Evolutionary conservation across 768 basidiomycete species (phyloP), one percentile per base, ranked within the genome.

Genomic region (Panaeolus cyanescens): DNA sequence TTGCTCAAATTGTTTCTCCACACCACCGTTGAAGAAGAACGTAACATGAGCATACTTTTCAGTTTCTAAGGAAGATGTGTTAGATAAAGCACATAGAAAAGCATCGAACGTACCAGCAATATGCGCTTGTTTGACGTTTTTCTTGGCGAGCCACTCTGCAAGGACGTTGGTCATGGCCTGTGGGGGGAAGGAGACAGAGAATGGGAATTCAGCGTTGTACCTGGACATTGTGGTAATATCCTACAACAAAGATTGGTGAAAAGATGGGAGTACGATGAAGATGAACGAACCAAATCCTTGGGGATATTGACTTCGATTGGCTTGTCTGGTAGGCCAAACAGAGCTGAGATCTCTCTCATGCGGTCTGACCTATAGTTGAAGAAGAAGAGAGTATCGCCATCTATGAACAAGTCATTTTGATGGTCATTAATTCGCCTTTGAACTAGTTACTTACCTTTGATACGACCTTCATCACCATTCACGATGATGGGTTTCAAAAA

Each of bases 291-390:
- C 13, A 98, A 82, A 67, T 92, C 82, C 66, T 89, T 87, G 3
- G 95, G 95, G 17, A 96, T 76, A 25, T 85, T 81, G 34, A 93
- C 85, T 54, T 96, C 93, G 74, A 95, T 85, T 1, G 93, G 93
- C 74, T 92, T 93, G 65, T 93, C 88, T 3, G 87, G 86, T 4
- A 88, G 74, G 19, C 95, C 95, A 57, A 97, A 84, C 7, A 98
- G 86, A 30, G 84, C 77, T n/a, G 79, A 83, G 62, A 97, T 89
- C 76, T 98, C 95, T 53, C 95, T 87, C 91, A 98, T 93, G 57
- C 96, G 89, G 74, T 98, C 95, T 0, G 95, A 96, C 62, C 96
- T 89, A 75, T 98, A 97, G 80, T 98, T 98, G 88, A 96, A 98
- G 79, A 92, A 88, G 84, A 96, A 97, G 4, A 98, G 71, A 0